Percentiles rank a stretch among this genome's conserved stretches.
These are phyloP conservation scores for Aquilaria malaccensis DNA, from an alignment of 345 rosid genomes.

Conservation along the genomic window DNA sequence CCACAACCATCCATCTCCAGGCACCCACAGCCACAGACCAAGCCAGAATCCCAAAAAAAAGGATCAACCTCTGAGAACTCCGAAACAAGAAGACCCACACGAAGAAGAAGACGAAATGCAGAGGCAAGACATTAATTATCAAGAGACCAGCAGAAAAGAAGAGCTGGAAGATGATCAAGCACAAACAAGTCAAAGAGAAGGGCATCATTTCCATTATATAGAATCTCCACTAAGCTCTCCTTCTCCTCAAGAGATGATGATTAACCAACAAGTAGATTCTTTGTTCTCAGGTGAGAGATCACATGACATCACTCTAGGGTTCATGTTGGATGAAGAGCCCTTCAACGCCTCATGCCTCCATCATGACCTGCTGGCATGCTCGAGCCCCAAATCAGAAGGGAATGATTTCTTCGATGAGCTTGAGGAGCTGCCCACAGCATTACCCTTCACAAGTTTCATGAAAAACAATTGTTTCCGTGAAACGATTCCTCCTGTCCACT, in stretches of 20 bases:
- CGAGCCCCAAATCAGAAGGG: conserved; percentile 36
- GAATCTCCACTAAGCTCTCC: conserved; percentile 25
- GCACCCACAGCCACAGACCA: conserved; percentile 22
- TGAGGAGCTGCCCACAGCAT: conserved; percentile 50
- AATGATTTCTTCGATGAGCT: conserved; percentile 72
- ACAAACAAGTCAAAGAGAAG: conserved; percentile 12
- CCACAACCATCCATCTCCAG: conserved; percentile 53
- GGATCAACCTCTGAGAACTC: conserved; percentile 10
- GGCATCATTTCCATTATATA: conserved; percentile 35
- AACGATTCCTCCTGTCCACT: conserved; percentile 54
- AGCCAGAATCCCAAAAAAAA: conserved; percentile 12
- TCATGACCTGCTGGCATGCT: conserved; percentile 12
- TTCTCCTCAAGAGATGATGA: conserved; percentile 27
- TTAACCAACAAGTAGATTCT: conserved; percentile 30
- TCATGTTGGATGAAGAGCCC: conserved; percentile 46
- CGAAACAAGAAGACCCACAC: conserved; percentile 12
- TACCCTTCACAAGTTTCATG: conserved; percentile 39
- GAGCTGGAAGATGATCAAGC: not conserved
- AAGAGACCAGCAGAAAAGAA: conserved; percentile 14
- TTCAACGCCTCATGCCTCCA: conserved; percentile 18
- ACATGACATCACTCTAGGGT: conserved; percentile 13
- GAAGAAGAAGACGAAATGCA: not conserved
- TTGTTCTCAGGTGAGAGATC: conserved; percentile 15
- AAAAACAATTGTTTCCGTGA: conserved; percentile 42
- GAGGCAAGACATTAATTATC: conserved; percentile 4